phyloP scores from a whole-genome alignment of 2,329 filamentous ascomycete genomes.

The Fusarium humuli region DNA sequence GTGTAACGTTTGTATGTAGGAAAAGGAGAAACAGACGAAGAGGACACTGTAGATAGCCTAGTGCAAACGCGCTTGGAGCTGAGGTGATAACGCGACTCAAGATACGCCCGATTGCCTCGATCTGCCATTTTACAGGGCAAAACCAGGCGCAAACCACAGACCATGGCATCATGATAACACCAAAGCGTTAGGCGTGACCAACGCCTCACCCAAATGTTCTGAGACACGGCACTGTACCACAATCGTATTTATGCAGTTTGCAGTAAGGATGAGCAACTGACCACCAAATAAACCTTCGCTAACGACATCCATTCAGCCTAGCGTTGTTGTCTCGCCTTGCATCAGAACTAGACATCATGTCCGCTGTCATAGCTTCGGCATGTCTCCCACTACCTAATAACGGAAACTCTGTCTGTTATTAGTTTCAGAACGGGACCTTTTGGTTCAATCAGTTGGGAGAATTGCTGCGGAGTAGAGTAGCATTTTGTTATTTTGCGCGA shows the following conservation, averaged over 20 bases:
- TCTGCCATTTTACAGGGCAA: background rate
- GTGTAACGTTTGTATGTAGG: background rate
- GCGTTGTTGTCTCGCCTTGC: conserved; percentile 25
- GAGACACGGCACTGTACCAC: conserved; percentile 1
- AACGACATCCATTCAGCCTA: background rate
- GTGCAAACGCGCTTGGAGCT: background rate
- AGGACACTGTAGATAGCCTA: background rate
- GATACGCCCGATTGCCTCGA: background rate
- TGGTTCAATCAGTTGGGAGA: background rate
- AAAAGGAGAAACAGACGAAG: background rate
- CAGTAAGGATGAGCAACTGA: conserved; percentile 16
- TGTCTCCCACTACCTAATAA: background rate
- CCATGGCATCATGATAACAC: background rate
- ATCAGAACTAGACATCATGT: conserved; percentile 5
- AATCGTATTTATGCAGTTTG: conserved; percentile 11
- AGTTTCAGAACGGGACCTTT: background rate
- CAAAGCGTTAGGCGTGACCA: background rate
- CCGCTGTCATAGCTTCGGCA: conserved; percentile 8
- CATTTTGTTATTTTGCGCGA: conserved; percentile 18
- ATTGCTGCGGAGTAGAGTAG: conserved; percentile 16
- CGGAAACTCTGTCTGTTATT: background rate
- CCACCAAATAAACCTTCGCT: conserved; percentile 1
- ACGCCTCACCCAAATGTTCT: background rate
- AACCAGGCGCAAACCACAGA: background rate
- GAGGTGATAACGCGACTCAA: background rate